A percentile compares a stretch with the other conserved stretches of the same genome.
phyloP scores from a whole-genome alignment of 495 filamentous ascomycete genomes.

The Lasiosphaeriaceae sp. region DNA sequence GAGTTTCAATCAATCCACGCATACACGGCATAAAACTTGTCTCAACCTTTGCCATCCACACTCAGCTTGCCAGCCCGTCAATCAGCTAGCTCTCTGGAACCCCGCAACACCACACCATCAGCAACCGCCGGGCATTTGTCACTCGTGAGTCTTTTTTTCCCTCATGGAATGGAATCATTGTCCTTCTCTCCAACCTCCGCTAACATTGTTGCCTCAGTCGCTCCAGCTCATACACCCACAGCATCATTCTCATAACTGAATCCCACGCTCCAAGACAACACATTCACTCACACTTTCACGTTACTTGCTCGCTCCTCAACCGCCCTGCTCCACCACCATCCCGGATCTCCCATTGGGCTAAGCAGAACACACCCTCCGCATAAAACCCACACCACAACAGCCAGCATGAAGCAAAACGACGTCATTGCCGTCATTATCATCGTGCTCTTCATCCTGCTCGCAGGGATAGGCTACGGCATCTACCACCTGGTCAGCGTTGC shows the following conservation, averaged over 20 bases:
- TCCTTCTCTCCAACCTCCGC: background rate
- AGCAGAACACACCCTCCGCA: too few species aligned
- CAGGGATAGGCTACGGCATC: conserved; percentile 65
- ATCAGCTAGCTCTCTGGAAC: background rate
- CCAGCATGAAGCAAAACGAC: conserved; percentile 67
- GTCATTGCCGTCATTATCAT: conserved; percentile 81
- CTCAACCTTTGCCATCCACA: background rate
- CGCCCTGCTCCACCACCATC: background rate
- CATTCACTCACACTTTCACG: too few species aligned
- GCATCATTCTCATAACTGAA: too few species aligned
- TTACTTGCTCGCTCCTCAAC: too few species aligned
- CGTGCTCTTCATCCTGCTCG: conserved; percentile 69
- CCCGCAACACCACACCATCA: background rate
- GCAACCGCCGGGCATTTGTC: background rate
- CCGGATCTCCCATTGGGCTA: background rate
- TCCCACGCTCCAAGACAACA: too few species aligned
- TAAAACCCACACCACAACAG: background rate
- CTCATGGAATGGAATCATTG: too few species aligned
- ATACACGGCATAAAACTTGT: background rate
- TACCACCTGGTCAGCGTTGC: conserved; percentile 54
- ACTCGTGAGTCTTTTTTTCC: background rate
- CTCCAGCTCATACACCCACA: background rate
- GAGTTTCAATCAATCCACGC: background rate
- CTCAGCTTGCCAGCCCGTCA: background rate
- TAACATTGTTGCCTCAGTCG: background rate